A percentile compares a stretch with the other conserved stretches of the same genome.
These are phyloP conservation scores for Barbatosphaeria neglecta DNA, from an alignment of 495 filamentous ascomycete species.

Conservation along the genomic window DNA sequence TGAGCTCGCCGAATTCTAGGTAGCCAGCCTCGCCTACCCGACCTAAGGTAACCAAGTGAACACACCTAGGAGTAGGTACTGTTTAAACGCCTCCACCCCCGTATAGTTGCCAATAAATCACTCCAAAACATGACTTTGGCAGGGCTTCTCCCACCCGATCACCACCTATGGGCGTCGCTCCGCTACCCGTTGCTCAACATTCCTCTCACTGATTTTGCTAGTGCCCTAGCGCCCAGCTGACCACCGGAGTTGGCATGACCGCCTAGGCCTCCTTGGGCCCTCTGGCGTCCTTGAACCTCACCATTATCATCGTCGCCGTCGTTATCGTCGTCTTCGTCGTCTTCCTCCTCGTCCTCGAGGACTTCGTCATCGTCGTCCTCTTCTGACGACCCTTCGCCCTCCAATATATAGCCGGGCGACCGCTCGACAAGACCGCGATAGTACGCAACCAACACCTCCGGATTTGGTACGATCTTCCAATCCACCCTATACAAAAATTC, in stretches of 20 bases:
- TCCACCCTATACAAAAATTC: slow-evolving; percentile 86
- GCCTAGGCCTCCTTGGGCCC: not conserved
- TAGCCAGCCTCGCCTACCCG: too few species aligned
- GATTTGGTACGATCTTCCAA: slow-evolving; percentile 93
- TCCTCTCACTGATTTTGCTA: not conserved
- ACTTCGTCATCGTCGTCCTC: not conserved
- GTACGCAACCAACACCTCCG: slow-evolving; percentile 85
- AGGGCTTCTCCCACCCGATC: not conserved
- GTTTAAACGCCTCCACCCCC: not conserved
- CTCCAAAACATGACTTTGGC: not conserved
- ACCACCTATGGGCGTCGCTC: not conserved
- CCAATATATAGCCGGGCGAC: slow-evolving; percentile 31
- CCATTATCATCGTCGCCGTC: slow-evolving; percentile 11
- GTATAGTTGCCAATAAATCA: not conserved
- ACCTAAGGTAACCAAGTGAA: not conserved
- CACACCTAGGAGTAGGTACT: not conserved
- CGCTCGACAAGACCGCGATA: slow-evolving; percentile 72
- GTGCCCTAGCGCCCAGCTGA: too few species aligned
- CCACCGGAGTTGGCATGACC: too few species aligned
- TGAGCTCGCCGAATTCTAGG: too few species aligned
- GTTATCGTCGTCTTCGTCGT: slow-evolving; percentile 8
- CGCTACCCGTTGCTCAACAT: not conserved
- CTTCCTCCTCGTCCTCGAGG: not conserved
- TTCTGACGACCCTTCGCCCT: slow-evolving; percentile 15
- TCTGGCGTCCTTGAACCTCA: slow-evolving; percentile 8